phyloP scores from a whole-genome alignment of 176 grass and related monocot species.

The Oryza rufipogon region DNA sequence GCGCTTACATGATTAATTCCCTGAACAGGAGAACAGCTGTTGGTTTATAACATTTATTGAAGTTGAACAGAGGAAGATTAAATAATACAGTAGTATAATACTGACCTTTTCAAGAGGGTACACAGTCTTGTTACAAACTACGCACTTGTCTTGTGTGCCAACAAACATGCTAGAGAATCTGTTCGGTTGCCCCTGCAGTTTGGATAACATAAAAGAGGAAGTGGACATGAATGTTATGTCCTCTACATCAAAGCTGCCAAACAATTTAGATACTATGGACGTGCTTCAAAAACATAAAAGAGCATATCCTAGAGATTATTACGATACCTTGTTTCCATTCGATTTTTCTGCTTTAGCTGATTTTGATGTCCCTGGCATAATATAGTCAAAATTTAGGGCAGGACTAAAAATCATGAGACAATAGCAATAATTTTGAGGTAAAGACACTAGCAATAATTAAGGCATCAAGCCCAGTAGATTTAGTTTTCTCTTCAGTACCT shows the following conservation, averaged over 20 bases:
- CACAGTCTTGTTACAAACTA: slow-evolving; percentile 88
- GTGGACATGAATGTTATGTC: slow-evolving; percentile 19
- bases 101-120: slow-evolving; percentile 92
- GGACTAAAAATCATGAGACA: not conserved
- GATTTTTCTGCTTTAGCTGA: slow-evolving; percentile 70
- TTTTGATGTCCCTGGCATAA: slow-evolving; percentile 66
- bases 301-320: not conserved
- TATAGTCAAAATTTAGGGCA: slow-evolving; percentile 4
- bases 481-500: slow-evolving; percentile 55
- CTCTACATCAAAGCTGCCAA: not conserved
- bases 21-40: not conserved
- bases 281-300: slow-evolving; percentile 23
- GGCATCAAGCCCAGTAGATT: slow-evolving; percentile 8
- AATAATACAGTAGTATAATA: slow-evolving; percentile 31
- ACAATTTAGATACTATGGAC: not conserved
- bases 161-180: slow-evolving; percentile 87
- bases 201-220: slow-evolving; percentile 22
- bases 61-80: slow-evolving; percentile 16
- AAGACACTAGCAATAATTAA: not conserved
- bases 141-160: slow-evolving; percentile 92
- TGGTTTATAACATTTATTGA: slow-evolving; percentile 24
- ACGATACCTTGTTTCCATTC: slow-evolving; percentile 69
- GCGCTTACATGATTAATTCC: not conserved
- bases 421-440: not conserved
- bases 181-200: slow-evolving; percentile 58